Base-by-base conservation (phyloP, 139 green algal species). In the Picochlorum costavermella region DNA sequence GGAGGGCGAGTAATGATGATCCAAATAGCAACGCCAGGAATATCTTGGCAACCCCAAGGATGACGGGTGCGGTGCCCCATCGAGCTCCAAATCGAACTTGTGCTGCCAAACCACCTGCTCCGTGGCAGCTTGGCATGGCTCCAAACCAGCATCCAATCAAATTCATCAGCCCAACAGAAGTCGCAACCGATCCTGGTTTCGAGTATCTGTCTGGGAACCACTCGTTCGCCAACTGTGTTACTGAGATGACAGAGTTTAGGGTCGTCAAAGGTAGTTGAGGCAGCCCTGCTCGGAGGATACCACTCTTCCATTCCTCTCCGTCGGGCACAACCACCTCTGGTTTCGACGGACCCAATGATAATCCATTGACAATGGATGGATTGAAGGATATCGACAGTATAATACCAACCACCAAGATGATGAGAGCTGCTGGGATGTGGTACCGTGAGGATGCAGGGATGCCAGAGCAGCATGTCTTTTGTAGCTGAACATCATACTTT, bases 211-310 rank as follows among this genome's bases (percentile, higher is more conserved):
- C 43, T 0, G 78, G 78, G 43, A 86, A 95, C 46, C 92, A 73
- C 26, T 86, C 61, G 8, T 58, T 25, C 1, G 81, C 75, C 36
- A 95, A 79, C 30, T 88, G 74, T 31, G 75, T 84, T 6, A 91
- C 83, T 1, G 81, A 78, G 5, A 95, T 68, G 12, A 92, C 86
- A 3, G 80, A 90, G 72, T 93, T 95, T 46, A 95, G 75, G 2
- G 58, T 58, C 17, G 81, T 88, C 30, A 88, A 71, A 30, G 76
- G 75, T 40, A 88, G 62, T 71, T 83, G 76, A 30, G 78, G 71
- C 16, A 84, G 25, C 14, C 61, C 73, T 6, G 61, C 68, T 36
- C 37, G 45, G 6, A 81, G 50, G n/a, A 71, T 73, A 49, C 61
- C 61, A 63, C 36, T 60, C 5, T 23, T 33, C 71, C 72, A 81